Evolutionary conservation across 2,329 filamentous ascomycete species (phyloP).

Genomic region (Paramyrothecium sp.): DNA sequence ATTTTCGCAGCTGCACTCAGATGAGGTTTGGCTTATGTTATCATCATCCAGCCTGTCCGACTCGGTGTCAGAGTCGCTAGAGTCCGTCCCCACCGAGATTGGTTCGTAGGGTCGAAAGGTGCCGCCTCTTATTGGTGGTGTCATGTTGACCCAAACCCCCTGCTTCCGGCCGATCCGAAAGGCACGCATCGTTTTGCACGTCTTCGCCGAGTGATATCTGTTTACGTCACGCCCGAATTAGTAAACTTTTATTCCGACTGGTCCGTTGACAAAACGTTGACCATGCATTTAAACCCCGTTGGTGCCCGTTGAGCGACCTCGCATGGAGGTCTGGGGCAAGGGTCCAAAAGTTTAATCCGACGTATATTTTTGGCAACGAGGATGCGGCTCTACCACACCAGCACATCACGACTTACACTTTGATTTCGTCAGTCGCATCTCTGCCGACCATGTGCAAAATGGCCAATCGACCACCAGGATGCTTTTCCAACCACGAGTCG

Average conservation of each 20-base stretch:
- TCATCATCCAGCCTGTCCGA: conserved; percentile 13
- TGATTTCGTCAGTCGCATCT: conserved; percentile 34
- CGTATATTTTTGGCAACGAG: not conserved
- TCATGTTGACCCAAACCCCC: conserved; percentile 56
- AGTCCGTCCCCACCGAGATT: not conserved
- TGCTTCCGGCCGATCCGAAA: conserved; percentile 59
- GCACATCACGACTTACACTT: conserved; percentile 22
- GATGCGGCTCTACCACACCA: not conserved
- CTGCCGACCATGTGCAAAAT: conserved; percentile 52
- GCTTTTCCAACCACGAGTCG: conserved; percentile 55
- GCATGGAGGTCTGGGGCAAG: not conserved
- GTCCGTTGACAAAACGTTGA: not conserved
- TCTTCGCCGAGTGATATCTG: conserved; percentile 57
- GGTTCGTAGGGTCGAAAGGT: conserved; percentile 20
- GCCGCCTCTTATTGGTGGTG: conserved; percentile 57
- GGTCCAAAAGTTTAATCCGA: not conserved
- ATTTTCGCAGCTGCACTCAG: conserved; percentile 11
- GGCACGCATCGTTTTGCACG: conserved; percentile 55
- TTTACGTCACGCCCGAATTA: conserved; percentile 10
- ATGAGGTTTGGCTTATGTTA: conserved; percentile 14
- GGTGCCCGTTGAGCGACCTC: not conserved
- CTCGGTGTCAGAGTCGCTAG: conserved; percentile 15
- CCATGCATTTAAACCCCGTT: not conserved
- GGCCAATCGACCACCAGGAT: conserved; percentile 58
- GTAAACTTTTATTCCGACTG: conserved; percentile 4